Conservation (phyloP, 129 eudicot genomes). For the Pittosporum tobira region DNA sequence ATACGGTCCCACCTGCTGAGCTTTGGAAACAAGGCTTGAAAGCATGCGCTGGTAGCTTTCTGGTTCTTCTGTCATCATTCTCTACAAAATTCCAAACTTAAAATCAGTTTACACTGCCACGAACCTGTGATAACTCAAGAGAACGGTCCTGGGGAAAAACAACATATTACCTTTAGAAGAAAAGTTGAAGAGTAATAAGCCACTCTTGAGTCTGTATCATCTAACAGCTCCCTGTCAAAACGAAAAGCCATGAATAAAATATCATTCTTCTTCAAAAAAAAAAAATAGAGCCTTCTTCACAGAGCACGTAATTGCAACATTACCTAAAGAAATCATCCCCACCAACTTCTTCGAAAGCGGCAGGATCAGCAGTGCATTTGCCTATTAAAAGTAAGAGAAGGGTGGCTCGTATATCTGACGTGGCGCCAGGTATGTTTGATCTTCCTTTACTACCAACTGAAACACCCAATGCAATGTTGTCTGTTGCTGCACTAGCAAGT, state of each 20-base stretch:
- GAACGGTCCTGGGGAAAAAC: not conserved
- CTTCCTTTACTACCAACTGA: conserved; percentile 99
- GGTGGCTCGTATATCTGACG: conserved; percentile 95
- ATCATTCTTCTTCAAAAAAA: not conserved
- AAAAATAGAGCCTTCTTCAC: conserved; percentile 6
- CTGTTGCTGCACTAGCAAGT: conserved; percentile 94
- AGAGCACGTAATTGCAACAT: conserved; percentile 3
- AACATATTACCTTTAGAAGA: conserved; percentile 67
- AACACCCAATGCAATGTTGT: conserved; percentile 94
- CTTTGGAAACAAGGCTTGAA: conserved; percentile 87
- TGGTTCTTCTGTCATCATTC: conserved; percentile 99
- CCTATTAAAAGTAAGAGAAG: conserved; percentile 93
- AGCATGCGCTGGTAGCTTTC: conserved; percentile 88
- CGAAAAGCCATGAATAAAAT: not conserved
- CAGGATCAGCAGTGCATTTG: conserved; percentile 87
- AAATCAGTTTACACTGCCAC: conserved; percentile 7
- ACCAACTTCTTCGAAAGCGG: conserved; percentile 74
- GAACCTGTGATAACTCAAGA: not conserved
- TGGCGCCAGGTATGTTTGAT: conserved; percentile 95
- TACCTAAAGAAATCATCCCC: conserved; percentile 96
- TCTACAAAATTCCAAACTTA: conserved; percentile 34
- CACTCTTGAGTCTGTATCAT: conserved; percentile 99
- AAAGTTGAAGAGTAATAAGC: conserved; percentile 95
- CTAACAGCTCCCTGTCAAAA: conserved; percentile 79
- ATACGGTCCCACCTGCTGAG: conserved; percentile 74